Evolutionary conservation across 2,329 filamentous ascomycete species (phyloP), one percentile per base, ranked within the genome.

Genomic region (Diaporthe aspalathi): DNA sequence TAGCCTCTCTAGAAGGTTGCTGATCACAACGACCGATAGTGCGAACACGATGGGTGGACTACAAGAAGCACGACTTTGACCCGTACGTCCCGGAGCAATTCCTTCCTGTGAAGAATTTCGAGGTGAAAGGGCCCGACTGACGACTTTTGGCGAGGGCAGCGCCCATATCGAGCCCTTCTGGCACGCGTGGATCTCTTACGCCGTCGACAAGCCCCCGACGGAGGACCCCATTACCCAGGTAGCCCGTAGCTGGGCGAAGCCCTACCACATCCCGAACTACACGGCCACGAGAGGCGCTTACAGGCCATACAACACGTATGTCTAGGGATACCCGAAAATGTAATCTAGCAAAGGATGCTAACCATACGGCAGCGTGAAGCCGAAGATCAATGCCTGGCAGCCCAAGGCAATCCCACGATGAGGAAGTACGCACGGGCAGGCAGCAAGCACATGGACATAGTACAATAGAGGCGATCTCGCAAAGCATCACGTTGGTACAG

Each of bases 111-210:
- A 5, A 47, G 50, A 7, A 24, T 3, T 35, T 38, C 1, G 47
- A 47, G 29, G 43, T n/a, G n/a, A 20, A 4, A 24, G 35, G 43
- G 27, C 17, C 20, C 65, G 14, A 29, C 70, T 29, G 45, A 70
- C 43, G 49, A 35, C 71, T 77, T 72, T 76, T 70, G 62, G 16
- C 62, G 40, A 68, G 45, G 40, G 72, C 75, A 92, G 91, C 74
- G 89, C 90, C 72, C 94, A 98, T 68, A 93, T 98, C 78, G 95
- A 98, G 83, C 95, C 95, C 65, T 93, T 95, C 83, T 99, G 96
- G 96, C 96, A 98, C 84, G 94, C 93, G 38, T 99, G 96, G 96
- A 94, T 99, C 77, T 94, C 94, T 75, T 98, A 99, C 84, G 86
- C 91, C 84, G 91, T 97, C 78, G 94, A 98, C 83, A 93, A 93